Percentiles rank a stretch among this genome's conserved stretches.
Conservation (phyloP, 768 basidiomycete species). For the Galerina marginata region DNA sequence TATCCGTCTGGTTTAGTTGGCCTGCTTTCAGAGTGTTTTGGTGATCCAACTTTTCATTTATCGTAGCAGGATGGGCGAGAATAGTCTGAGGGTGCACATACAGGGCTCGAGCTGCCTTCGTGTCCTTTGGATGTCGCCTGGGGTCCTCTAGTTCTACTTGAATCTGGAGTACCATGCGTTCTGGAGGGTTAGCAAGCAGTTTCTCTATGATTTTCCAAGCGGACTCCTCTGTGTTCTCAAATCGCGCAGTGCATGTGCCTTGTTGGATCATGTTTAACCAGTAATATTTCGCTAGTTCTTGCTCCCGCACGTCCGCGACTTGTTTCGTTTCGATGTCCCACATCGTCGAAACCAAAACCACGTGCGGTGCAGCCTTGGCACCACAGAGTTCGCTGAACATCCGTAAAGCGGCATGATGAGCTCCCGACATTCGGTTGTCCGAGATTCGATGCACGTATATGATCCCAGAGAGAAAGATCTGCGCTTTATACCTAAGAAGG, state of each 20-base stretch:
- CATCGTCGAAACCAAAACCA: slow-evolving; percentile 55
- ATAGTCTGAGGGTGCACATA: too few species aligned
- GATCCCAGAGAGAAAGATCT: slow-evolving; percentile 34
- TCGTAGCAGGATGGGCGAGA: too few species aligned
- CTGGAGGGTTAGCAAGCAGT: too few species aligned
- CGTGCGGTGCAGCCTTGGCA: slow-evolving; percentile 44
- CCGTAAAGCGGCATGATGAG: slow-evolving; percentile 45
- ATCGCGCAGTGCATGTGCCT: slow-evolving; percentile 14
- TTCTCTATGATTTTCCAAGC: slow-evolving; percentile 18
- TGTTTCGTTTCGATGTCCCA: slow-evolving; percentile 40
- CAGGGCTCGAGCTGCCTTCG: too few species aligned
- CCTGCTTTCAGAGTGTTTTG: too few species aligned
- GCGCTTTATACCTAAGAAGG: slow-evolving; percentile 27
- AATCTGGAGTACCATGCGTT: too few species aligned
- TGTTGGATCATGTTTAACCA: slow-evolving; percentile 19
- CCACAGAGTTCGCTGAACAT: slow-evolving; percentile 56
- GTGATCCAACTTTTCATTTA: too few species aligned
- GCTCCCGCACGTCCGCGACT: slow-evolving; percentile 7
- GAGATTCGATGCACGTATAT: slow-evolving; percentile 52
- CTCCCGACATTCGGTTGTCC: slow-evolving; percentile 46
- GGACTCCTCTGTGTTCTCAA: slow-evolving; percentile 9
- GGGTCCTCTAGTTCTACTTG: too few species aligned
- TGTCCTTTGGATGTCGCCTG: too few species aligned
- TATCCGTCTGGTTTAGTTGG: too few species aligned
- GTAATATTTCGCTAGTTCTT: slow-evolving; percentile 21